Evolutionary conservation across 2,329 filamentous ascomycete species (phyloP), one percentile per base, ranked within the genome.

Genomic region (Fusarium humuli): DNA sequence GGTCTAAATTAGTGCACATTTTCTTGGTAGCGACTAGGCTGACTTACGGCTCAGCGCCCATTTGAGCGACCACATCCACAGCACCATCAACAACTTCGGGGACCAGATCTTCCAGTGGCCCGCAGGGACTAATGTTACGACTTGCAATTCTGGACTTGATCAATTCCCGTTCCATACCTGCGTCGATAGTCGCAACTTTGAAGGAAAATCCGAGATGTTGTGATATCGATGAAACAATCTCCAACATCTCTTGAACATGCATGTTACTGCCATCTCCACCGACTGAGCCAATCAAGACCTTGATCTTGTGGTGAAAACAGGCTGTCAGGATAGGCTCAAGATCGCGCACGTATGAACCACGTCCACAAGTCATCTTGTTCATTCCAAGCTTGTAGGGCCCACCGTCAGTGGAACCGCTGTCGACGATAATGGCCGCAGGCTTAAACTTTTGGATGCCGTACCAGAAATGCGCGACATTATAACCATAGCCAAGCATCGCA

Each of bases 241-340:
- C 76, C 1, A 81, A 42, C 71, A 83, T 79, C 46, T 79, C 78
- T 14, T 78, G 69, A 3, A 84, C 82, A 67, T 83, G 82, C 5
- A 65, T 74, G 54, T 81, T 77, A 29, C 69, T 72, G 18, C 72
- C 75, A 78, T 82, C 82, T 2, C 82, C 82, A 4, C 82, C 82
- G 2, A 75, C 81, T 4, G 81, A 83, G 3, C 77, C 73, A 6
- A 83, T 79, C 14, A 74, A 40, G 18, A 75, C 61, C 50, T 75
- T 75, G 59, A 73, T 63, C 41, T 71, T 73, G 46, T 72, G 50
- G 20, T 74, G 68, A 25, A 67, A 63, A 46, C 71, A 41, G 53
- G 76, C 73, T 48, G 65, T 25, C 73, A 74, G 18, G 76, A 75
- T 47, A 42, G 76, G 41, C 55, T 69, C 69, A 2, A 85, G 73